Conservation (phyloP, 768 basidiomycete species). For the Tylopilus cervinicoccineus region DNA sequence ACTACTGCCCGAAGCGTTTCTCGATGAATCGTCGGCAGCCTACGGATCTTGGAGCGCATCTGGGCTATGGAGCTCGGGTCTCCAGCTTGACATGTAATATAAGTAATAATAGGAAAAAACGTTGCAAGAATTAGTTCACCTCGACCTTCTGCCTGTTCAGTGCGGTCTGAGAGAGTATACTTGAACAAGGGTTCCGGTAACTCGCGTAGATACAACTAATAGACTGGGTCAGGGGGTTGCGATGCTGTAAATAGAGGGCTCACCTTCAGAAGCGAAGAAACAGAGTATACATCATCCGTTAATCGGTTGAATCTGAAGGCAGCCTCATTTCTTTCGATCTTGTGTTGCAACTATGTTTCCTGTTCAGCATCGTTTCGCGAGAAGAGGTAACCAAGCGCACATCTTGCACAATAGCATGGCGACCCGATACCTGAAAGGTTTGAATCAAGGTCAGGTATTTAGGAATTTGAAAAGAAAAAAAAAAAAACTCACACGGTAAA, state of each 20-base stretch:
- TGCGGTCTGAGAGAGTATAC: slow-evolving; percentile 73
- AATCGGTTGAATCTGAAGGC: slow-evolving; percentile 68
- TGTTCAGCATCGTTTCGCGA: slow-evolving; percentile 2
- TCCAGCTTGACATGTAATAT: slow-evolving; percentile 44
- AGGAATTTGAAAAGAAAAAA: not conserved
- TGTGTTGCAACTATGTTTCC: slow-evolving; percentile 69
- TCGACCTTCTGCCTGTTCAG: slow-evolving; percentile 74
- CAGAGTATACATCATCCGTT: slow-evolving; percentile 76
- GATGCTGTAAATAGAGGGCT: not conserved
- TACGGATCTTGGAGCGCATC: slow-evolving; percentile 82
- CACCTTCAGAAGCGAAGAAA: slow-evolving; percentile 84
- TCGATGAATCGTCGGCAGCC: slow-evolving; percentile 80
- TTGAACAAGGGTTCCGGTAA: slow-evolving; percentile 88
- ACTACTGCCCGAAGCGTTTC: slow-evolving; percentile 76
- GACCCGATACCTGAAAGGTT: slow-evolving; percentile 63
- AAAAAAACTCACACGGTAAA: slow-evolving; percentile 58
- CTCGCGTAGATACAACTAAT: slow-evolving; percentile 75
- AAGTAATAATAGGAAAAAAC: not conserved
- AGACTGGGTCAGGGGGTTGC: not conserved
- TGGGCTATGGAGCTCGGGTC: slow-evolving; percentile 66
- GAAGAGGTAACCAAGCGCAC: slow-evolving; percentile 38
- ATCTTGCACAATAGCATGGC: slow-evolving; percentile 80
- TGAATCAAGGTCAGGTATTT: slow-evolving; percentile 1
- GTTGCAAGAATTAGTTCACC: slow-evolving; percentile 39
- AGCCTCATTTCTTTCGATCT: slow-evolving; percentile 79